Evolutionary conservation across 75 land plant species (phyloP).

Genomic region (Isoetes taiwanensis): DNA sequence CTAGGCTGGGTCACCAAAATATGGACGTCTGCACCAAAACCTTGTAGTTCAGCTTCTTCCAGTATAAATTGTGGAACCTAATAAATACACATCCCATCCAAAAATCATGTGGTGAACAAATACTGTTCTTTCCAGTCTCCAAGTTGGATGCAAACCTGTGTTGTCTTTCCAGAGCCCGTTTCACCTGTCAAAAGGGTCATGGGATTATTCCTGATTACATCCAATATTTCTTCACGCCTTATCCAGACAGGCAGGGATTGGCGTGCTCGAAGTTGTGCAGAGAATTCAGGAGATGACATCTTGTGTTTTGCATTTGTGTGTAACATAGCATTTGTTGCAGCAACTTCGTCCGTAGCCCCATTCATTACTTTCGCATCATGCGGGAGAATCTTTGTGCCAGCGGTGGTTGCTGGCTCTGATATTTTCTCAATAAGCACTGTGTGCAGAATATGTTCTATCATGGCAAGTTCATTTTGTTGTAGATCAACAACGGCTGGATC

Average conservation of each 20-base stretch:
- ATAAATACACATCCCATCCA: neutral
- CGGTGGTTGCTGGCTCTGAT: conserved; percentile 4
- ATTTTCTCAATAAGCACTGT: conserved; percentile 13
- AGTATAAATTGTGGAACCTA: conserved; percentile 29
- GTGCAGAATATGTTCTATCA: conserved; percentile 21
- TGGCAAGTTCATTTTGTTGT: conserved; percentile 17
- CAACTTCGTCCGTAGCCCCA: conserved; percentile 8
- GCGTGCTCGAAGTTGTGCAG: conserved; percentile 21
- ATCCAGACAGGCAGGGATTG: conserved; percentile 21
- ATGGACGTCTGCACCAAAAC: conserved; percentile 19
- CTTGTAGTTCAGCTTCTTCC: conserved; percentile 21
- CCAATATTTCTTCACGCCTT: conserved; percentile 15
- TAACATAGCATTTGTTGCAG: conserved; percentile 16
- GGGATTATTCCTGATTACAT: neutral
- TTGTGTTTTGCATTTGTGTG: conserved; percentile 14
- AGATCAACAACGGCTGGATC: conserved; percentile 18
- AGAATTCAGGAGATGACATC: conserved; percentile 14
- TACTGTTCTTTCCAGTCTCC: neutral
- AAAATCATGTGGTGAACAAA: neutral
- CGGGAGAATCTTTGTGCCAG: neutral
- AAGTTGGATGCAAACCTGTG: neutral
- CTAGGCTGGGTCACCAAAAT: conserved; percentile 30
- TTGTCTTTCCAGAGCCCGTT: conserved; percentile 6
- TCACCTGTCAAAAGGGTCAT: neutral
- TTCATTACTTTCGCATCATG: neutral